Conservation (phyloP, 495 filamentous ascomycete genomes). For the Astrocystis sublimbata region DNA sequence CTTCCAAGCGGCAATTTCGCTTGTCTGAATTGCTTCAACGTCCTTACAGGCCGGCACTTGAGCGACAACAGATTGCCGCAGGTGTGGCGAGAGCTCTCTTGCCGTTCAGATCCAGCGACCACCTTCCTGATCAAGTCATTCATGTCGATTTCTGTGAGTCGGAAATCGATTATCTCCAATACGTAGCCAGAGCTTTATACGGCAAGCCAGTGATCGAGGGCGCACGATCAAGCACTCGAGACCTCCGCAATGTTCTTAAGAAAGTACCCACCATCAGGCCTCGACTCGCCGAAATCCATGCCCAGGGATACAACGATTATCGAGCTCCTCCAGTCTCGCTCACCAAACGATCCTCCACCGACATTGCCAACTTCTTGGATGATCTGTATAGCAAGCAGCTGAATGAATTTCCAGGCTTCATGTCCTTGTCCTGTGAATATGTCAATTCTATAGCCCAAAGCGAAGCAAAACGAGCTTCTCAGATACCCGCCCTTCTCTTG, state of each 20-base stretch:
- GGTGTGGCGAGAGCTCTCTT: slow-evolving; percentile 21
- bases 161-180: slow-evolving; percentile 44
- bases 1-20: not conserved
- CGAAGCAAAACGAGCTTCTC: slow-evolving; percentile 28
- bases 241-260: slow-evolving; percentile 27
- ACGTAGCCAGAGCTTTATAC: slow-evolving; percentile 22
- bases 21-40: slow-evolving; percentile 22
- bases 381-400: slow-evolving; percentile 31
- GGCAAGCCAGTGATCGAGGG: slow-evolving; percentile 7
- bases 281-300: slow-evolving; percentile 22
- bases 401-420: slow-evolving; percentile 10
- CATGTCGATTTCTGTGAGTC: slow-evolving; percentile 52
- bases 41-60: slow-evolving; percentile 36
- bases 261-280: slow-evolving; percentile 17
- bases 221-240: slow-evolving; percentile 10
- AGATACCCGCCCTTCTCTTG: slow-evolving; percentile 37
- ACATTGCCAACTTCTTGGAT: slow-evolving; percentile 37
- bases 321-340: slow-evolving; percentile 22
- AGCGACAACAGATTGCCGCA: slow-evolving; percentile 26
- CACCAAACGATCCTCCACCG: slow-evolving; percentile 24
- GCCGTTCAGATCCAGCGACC: slow-evolving; percentile 1
- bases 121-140: slow-evolving; percentile 22
- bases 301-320: slow-evolving; percentile 17
- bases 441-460: slow-evolving; percentile 29
- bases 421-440: slow-evolving; percentile 29